Conservation (phyloP, 2,329 filamentous ascomycete species). For the Trichoderma koningii region DNA sequence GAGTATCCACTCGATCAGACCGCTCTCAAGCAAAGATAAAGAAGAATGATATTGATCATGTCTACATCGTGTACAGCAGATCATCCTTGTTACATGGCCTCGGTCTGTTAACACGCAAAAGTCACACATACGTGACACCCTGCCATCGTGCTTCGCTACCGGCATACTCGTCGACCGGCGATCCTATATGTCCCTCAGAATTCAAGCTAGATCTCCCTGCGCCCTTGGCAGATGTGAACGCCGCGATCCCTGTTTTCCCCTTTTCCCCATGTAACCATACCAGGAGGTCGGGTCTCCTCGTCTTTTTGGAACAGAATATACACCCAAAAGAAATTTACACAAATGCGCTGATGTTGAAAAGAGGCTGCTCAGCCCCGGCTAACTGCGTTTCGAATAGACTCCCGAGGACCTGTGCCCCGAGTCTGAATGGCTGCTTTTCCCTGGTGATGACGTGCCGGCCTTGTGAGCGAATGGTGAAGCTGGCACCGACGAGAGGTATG, state of each 20-base stretch:
- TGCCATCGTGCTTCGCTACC: background rate
- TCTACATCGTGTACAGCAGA: background rate
- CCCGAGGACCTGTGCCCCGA: constrained; percentile 15
- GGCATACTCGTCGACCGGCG: background rate
- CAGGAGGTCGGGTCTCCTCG: background rate
- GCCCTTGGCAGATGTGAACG: background rate
- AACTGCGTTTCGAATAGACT: constrained; percentile 24
- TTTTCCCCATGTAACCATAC: constrained; percentile 4
- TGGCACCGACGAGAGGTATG: constrained; percentile 4
- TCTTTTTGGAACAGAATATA: constrained; percentile 7
- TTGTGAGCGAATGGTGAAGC: constrained; percentile 7
- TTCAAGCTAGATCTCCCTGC: background rate
- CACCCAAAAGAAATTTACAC: background rate
- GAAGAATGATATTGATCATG: background rate
- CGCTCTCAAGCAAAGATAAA: background rate
- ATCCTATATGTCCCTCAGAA: background rate
- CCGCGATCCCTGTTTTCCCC: background rate
- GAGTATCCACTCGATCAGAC: background rate
- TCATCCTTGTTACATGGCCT: background rate
- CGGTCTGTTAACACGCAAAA: background rate
- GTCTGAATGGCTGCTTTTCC: constrained; percentile 10
- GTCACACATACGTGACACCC: background rate
- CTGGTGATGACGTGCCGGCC: constrained; percentile 3
- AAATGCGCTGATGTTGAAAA: background rate
- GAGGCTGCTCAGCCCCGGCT: background rate